Percentiles rank a stretch among this genome's conserved stretches.
phyloP scores from a whole-genome alignment of 345 rosid species.

The Citrus glauca region DNA sequence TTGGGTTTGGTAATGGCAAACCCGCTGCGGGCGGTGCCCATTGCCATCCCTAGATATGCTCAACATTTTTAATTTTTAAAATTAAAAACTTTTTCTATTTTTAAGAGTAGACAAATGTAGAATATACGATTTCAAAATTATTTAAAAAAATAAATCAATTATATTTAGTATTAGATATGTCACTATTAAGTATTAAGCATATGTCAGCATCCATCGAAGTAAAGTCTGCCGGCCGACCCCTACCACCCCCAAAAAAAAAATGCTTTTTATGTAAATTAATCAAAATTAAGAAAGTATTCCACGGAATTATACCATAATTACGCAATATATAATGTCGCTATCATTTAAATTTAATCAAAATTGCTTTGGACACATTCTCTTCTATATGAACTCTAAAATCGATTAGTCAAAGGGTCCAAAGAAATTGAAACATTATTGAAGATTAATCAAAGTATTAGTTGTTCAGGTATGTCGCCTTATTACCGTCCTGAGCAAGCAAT shows the following conservation, averaged over 20 bases:
- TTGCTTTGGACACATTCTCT: background rate
- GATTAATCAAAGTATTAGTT: background rate
- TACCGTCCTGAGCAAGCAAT: background rate
- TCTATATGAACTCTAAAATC: background rate
- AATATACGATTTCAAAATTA: background rate
- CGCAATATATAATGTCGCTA: background rate
- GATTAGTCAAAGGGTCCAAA: background rate
- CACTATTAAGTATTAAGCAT: too few relatives aligned
- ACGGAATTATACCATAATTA: constrained; percentile 1
- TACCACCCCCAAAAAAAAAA: too few relatives aligned
- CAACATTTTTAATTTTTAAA: too few relatives aligned
- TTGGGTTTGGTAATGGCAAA: too few relatives aligned
- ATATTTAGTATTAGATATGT: background rate
- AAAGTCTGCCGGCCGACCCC: background rate
- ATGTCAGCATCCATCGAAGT: background rate
- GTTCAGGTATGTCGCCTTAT: background rate
- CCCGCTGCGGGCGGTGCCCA: too few relatives aligned
- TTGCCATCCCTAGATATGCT: too few relatives aligned
- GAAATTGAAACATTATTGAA: background rate
- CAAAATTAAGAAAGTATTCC: background rate
- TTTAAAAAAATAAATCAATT: background rate
- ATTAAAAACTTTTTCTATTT: too few relatives aligned
- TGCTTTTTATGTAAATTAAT: background rate
- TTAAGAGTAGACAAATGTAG: too few relatives aligned
- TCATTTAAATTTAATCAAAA: background rate